Evolutionary conservation across 768 basidiomycete species (phyloP).

Genomic region (Naganishia onofrii): DNA sequence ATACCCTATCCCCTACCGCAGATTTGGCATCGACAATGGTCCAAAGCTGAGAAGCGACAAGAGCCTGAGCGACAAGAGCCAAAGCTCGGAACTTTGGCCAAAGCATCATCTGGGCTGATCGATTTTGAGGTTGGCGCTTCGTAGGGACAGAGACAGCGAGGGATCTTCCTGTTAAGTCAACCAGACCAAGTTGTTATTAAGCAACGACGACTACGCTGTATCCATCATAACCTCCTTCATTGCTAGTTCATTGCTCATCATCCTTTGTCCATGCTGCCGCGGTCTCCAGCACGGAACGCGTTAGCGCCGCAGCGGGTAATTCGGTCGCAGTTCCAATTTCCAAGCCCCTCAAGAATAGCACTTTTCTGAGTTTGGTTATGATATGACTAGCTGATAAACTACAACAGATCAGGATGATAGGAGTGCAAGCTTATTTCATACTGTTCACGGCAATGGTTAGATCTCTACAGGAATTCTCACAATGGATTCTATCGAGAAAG

Average conservation of each 20-base stretch:
- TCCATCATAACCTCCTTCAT: background rate
- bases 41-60: slow-evolving; percentile 12
- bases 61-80: slow-evolving; percentile 5
- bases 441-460: too few relatives aligned
- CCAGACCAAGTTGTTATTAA: too few relatives aligned
- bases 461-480: too few relatives aligned
- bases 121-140: background rate
- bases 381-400: too few relatives aligned
- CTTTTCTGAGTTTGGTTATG: too few relatives aligned
- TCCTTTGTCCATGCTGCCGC: background rate
- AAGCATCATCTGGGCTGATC: slow-evolving; percentile 15
- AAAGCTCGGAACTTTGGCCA: slow-evolving; percentile 21
- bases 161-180: too few relatives aligned
- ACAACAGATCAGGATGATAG: too few relatives aligned
- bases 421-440: too few relatives aligned
- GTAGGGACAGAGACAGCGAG: background rate
- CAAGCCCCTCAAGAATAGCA: too few relatives aligned
- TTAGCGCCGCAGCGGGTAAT: slow-evolving; percentile 12
- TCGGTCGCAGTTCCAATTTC: slow-evolving; percentile 12
- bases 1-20: slow-evolving; percentile 56
- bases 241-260: slow-evolving; percentile 2
- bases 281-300: slow-evolving; percentile 14
- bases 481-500: too few relatives aligned
- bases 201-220: background rate
- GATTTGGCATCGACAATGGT: slow-evolving; percentile 38